Evolutionary conservation across 352 stramenopile species (phyloP).

Genomic region (Globisporangium cederbergense): DNA sequence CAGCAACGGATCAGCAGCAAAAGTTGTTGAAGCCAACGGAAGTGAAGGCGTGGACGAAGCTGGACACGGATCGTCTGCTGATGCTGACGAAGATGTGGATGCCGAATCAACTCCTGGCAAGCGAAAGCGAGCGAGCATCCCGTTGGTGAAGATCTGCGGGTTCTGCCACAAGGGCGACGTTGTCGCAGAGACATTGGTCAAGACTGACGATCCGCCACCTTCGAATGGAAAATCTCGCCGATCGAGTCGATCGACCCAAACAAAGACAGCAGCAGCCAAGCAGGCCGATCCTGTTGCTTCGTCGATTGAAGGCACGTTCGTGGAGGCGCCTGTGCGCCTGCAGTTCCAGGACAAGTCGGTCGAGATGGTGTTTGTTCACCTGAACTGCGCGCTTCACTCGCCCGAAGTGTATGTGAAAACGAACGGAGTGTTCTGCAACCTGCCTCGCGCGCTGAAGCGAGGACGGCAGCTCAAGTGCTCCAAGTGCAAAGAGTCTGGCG

Average conservation of each 20-base stretch:
- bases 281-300: constrained; percentile 20
- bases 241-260: constrained; percentile 10
- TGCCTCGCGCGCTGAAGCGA: constrained; percentile 71
- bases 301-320: constrained; percentile 64
- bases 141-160: constrained; percentile 43
- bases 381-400: constrained; percentile 81
- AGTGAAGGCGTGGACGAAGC: constrained; percentile 24
- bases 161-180: constrained; percentile 57
- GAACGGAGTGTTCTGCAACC: constrained; percentile 78
- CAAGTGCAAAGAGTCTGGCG: constrained; percentile 58
- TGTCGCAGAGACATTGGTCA: constrained; percentile 15
- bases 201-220: constrained; percentile 2
- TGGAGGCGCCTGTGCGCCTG: constrained; percentile 71
- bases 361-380: constrained; percentile 71
- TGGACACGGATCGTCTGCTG: constrained; percentile 6
- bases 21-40: constrained; percentile 8
- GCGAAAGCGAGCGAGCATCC: constrained; percentile 15
- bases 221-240: constrained; percentile 17
- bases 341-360: constrained; percentile 59
- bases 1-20: neutral
- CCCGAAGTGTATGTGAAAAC: constrained; percentile 80
- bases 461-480: constrained; percentile 76
- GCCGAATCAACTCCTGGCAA: constrained; percentile 4
- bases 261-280: constrained; percentile 14
- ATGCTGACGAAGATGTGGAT: constrained; percentile 26